A percentile compares a stretch with the other conserved stretches of the same genome.
Evolutionary conservation across 2,329 filamentous ascomycete species (phyloP).

Genomic region (Penicillium vulpinum): DNA sequence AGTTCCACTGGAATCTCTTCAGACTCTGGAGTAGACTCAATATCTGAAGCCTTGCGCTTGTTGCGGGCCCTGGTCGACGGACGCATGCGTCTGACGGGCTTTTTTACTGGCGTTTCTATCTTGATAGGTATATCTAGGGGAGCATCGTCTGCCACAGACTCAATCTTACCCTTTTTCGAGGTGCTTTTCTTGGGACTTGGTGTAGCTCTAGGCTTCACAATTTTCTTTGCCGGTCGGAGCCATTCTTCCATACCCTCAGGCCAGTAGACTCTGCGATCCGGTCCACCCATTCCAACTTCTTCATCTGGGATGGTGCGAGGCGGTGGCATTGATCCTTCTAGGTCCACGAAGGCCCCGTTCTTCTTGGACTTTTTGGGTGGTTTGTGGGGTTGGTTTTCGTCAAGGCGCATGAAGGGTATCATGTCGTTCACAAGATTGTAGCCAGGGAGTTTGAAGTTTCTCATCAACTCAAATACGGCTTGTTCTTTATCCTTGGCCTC

Average conservation of each 20-base stretch:
- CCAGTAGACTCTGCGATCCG: slow-evolving; percentile 83
- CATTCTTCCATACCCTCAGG: slow-evolving; percentile 86
- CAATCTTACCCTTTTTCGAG: slow-evolving; percentile 24
- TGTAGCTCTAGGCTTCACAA: slow-evolving; percentile 25
- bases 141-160: slow-evolving; percentile 8
- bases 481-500: slow-evolving; percentile 98
- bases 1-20: slow-evolving; percentile 17
- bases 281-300: slow-evolving; percentile 83
- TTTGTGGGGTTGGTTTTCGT: slow-evolving; percentile 67
- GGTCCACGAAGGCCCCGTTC: slow-evolving; percentile 37
- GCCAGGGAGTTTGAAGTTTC: slow-evolving; percentile 78
- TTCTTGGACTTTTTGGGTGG: slow-evolving; percentile 51
- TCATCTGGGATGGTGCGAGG: slow-evolving; percentile 58
- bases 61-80: slow-evolving; percentile 19
- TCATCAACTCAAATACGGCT: slow-evolving; percentile 91
- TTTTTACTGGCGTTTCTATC: slow-evolving; percentile 18
- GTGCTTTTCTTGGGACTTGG: slow-evolving; percentile 22
- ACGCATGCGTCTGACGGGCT: slow-evolving; percentile 19
- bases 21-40: slow-evolving; percentile 28
- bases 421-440: slow-evolving; percentile 75
- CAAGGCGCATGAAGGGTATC: slow-evolving; percentile 71
- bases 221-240: slow-evolving; percentile 76
- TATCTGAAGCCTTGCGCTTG: slow-evolving; percentile 35
- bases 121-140: slow-evolving; percentile 11
- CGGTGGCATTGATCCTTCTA: slow-evolving; percentile 47